phyloP scores from a whole-genome alignment of 495 filamentous ascomycete genomes.

The Aspergillus homomorphus region DNA sequence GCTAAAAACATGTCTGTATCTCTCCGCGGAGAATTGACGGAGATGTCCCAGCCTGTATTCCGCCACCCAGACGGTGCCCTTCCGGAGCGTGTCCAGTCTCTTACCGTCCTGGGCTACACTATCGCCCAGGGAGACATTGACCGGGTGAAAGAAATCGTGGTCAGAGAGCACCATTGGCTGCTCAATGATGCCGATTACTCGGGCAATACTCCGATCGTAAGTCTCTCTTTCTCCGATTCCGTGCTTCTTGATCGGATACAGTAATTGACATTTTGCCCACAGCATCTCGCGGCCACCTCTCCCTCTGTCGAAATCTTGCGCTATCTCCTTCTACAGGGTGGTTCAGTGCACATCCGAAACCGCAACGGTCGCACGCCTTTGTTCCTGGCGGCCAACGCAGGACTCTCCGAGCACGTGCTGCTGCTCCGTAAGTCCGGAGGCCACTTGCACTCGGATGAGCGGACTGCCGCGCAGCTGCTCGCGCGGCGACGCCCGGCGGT shows the following conservation, averaged over 20 bases:
- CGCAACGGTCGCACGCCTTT: constrained; percentile 76
- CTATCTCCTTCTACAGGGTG: constrained; percentile 71
- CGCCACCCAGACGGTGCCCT: constrained; percentile 63
- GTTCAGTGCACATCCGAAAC: constrained; percentile 84
- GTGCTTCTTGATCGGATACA: not conserved
- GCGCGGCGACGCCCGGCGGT: constrained; percentile 42
- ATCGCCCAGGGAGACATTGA: constrained; percentile 69
- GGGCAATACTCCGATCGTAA: constrained; percentile 80
- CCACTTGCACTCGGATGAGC: constrained; percentile 64
- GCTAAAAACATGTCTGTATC: constrained; percentile 68
- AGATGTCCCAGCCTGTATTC: constrained; percentile 61
- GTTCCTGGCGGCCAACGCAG: constrained; percentile 67
- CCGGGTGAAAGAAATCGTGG: constrained; percentile 62
- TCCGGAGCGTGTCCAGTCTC: constrained; percentile 43
- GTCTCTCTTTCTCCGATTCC: constrained; percentile 17
- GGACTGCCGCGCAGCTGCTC: constrained; percentile 47
- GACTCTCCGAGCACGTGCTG: constrained; percentile 57
- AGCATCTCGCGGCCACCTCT: constrained; percentile 65
- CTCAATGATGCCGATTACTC: constrained; percentile 81
- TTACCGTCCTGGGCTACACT: constrained; percentile 78
- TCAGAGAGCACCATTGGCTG: constrained; percentile 61
- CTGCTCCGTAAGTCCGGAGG: constrained; percentile 69
- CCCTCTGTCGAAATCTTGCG: constrained; percentile 61
- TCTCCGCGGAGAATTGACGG: constrained; percentile 84
- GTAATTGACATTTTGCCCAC: constrained; percentile 7